Conservation (phyloP, 169 alveolate genomes). For the Amoebophrya sp. region DNA sequence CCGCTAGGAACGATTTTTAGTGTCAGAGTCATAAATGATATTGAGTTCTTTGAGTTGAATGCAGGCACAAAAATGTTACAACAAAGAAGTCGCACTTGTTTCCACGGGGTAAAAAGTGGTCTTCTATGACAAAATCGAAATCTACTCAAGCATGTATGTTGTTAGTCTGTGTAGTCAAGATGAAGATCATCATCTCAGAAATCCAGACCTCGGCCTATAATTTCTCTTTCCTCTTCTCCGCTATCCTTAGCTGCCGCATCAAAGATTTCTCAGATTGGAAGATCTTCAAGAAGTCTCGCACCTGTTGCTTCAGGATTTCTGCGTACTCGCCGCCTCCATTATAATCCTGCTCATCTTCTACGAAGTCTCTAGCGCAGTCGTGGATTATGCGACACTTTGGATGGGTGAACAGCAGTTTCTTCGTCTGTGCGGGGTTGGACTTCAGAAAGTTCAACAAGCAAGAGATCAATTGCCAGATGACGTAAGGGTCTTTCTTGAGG, state of each 20-base stretch:
- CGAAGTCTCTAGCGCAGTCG: background rate
- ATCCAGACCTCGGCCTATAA: background rate
- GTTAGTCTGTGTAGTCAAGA: no score
- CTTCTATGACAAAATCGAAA: no score
- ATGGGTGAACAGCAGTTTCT: background rate
- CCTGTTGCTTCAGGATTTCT: background rate
- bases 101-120: no score
- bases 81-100: no score
- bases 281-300: slow-evolving; percentile 1
- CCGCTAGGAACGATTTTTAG: no score
- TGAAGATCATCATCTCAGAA: no score
- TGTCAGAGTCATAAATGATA: no score
- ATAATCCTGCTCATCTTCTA: background rate
- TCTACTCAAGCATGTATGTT: no score
- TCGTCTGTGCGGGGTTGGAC: background rate
- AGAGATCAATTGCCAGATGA: background rate
- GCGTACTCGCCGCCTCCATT: background rate
- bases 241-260: background rate
- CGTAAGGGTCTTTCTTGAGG: background rate
- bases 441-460: slow-evolving; percentile 2
- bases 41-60: no score
- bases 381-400: background rate
- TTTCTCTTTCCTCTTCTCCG: background rate
- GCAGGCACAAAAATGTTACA: no score
- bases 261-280: background rate